phyloP scores from a whole-genome alignment of 2,329 filamentous ascomycete species.

The Orbilia oligospora region DNA sequence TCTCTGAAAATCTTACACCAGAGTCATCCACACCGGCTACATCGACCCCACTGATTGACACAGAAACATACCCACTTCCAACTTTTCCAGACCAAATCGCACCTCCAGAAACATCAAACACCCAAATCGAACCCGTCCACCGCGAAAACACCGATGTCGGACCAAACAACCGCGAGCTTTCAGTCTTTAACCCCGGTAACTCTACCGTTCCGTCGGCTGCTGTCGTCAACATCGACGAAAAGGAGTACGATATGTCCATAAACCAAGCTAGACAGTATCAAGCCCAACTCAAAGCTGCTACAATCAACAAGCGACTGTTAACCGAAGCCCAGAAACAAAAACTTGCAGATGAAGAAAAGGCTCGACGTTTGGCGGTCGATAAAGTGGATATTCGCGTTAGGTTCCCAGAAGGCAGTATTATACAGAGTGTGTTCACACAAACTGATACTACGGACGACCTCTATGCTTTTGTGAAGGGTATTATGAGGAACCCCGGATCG shows the following conservation, averaged over 20 bases:
- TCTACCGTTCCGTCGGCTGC: conserved; percentile 83
- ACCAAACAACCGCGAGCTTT: conserved; percentile 71
- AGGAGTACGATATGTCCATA: conserved; percentile 82
- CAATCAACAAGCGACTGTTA: conserved; percentile 81
- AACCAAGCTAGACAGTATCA: conserved; percentile 83
- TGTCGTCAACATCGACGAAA: conserved; percentile 68
- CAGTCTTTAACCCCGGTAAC: conserved; percentile 83
- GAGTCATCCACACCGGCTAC: conserved; percentile 28
- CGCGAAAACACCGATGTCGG: conserved; percentile 62
- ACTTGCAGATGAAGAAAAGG: conserved; percentile 75
- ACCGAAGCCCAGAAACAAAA: conserved; percentile 85
- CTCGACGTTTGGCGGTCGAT: conserved; percentile 73
- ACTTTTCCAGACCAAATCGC: conserved; percentile 60
- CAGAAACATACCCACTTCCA: conserved; percentile 46
- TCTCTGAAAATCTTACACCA: conserved; percentile 38
- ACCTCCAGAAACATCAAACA: conserved; percentile 36
- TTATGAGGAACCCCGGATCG: conserved; percentile 77
- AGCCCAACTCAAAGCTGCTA: conserved; percentile 74
- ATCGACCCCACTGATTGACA: conserved; percentile 26
- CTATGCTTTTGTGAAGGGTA: conserved; percentile 79
- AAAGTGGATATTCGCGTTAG: conserved; percentile 83
- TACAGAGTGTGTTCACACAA: conserved; percentile 79
- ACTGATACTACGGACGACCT: conserved; percentile 79
- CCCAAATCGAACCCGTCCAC: conserved; percentile 58
- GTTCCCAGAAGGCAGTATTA: conserved; percentile 86